phyloP scores from a whole-genome alignment of 2,329 filamentous ascomycete genomes.

The Taxawa tesnikishii region DNA sequence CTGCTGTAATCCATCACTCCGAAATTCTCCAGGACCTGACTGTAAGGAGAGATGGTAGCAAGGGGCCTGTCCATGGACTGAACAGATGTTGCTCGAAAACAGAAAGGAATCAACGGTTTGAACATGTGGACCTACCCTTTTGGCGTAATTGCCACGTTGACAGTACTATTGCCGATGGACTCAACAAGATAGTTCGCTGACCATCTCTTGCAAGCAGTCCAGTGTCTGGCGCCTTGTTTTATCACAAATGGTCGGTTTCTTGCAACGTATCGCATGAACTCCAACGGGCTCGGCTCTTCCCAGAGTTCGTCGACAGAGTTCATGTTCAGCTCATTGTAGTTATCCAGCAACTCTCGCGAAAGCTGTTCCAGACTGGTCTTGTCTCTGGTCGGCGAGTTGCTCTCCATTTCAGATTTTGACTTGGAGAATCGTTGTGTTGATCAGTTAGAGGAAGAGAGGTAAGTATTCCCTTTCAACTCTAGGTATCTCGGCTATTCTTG shows the following conservation, averaged over 20 bases:
- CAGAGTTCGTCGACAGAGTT: slow-evolving; percentile 46
- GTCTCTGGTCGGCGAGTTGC: slow-evolving; percentile 11
- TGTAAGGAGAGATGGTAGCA: too few species aligned
- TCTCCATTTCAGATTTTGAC: too few species aligned
- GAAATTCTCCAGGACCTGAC: too few species aligned
- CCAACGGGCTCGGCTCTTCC: slow-evolving; percentile 57
- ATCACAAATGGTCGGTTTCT: slow-evolving; percentile 65
- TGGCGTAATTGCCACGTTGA: slow-evolving; percentile 72
- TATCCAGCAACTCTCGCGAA: slow-evolving; percentile 40
- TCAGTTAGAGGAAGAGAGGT: too few species aligned
- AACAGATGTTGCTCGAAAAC: neutral
- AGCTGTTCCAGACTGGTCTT: neutral
- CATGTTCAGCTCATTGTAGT: slow-evolving; percentile 64
- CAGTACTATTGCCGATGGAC: slow-evolving; percentile 41
- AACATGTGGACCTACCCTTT: slow-evolving; percentile 43
- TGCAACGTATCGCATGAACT: slow-evolving; percentile 69
- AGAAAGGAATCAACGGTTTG: slow-evolving; percentile 1
- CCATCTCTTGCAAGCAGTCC: slow-evolving; percentile 55
- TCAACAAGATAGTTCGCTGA: slow-evolving; percentile 45
- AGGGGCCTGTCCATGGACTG: neutral
- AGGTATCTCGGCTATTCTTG: too few species aligned
- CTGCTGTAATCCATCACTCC: too few species aligned
- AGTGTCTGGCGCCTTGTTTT: slow-evolving; percentile 47
- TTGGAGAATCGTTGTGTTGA: too few species aligned
- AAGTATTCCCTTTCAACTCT: too few species aligned